A percentile compares a stretch with the other conserved stretches of the same genome.
These are phyloP conservation scores for Lachnellula arida DNA, from an alignment of 2,329 filamentous ascomycete species.

Conservation along the genomic window DNA sequence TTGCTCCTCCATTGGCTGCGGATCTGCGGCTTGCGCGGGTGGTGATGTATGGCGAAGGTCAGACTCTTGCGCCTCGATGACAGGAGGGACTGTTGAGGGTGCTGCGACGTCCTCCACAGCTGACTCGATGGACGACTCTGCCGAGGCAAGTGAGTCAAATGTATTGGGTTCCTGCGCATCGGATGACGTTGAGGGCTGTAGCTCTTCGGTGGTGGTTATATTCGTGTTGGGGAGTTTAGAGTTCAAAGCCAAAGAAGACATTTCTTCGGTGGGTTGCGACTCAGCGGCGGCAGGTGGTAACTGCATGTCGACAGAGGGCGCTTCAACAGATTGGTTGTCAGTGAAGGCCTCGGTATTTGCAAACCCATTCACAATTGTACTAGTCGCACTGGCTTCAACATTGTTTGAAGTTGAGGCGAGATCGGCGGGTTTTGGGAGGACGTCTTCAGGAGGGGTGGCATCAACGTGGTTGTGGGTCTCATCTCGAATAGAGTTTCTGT, in stretches of 20 bases:
- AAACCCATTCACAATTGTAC: conserved; percentile 20
- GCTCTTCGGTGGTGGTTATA: conserved; percentile 14
- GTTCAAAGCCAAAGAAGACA: conserved; percentile 10
- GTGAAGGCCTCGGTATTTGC: conserved; percentile 25
- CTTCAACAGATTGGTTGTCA: conserved; percentile 26
- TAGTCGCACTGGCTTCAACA: conserved; percentile 3
- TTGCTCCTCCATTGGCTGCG: background rate
- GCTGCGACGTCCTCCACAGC: conserved; percentile 22
- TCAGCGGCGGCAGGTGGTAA: conserved; percentile 3
- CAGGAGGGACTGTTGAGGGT: conserved; percentile 26
- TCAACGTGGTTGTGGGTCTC: conserved; percentile 20
- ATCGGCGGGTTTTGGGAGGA: conserved; percentile 11
- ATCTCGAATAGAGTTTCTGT: conserved; percentile 30
- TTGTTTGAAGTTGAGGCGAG: conserved; percentile 10
- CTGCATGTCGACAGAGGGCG: conserved; percentile 4
- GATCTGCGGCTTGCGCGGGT: conserved; percentile 4
- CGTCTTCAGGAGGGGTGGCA: conserved; percentile 16
- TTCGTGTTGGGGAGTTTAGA: conserved; percentile 18
- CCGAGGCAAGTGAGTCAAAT: conserved; percentile 9
- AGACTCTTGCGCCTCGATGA: conserved; percentile 30
- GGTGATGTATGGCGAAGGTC: conserved; percentile 26
- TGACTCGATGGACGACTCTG: conserved; percentile 20
- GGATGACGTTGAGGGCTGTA: conserved; percentile 11
- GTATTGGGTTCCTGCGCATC: conserved; percentile 8
- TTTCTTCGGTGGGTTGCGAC: conserved; percentile 14